phyloP scores from a whole-genome alignment of 257 asterid genomes.

The Dorcoceras hygrometricum region DNA sequence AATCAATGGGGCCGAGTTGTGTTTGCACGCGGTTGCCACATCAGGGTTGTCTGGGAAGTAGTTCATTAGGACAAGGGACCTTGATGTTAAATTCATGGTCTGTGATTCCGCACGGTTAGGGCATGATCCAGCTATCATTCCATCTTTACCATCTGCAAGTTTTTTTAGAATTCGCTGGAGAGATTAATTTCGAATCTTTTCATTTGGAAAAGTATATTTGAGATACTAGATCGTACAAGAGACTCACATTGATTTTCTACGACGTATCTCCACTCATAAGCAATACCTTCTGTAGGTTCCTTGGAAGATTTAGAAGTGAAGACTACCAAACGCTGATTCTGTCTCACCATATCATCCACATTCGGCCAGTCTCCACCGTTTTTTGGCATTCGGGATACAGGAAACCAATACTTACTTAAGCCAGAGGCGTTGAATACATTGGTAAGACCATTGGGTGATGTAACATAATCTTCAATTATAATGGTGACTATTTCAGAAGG shows the following conservation, averaged over 20 bases:
- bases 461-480: conserved; percentile 80
- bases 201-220: neutral
- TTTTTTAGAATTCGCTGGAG: conserved; percentile 21
- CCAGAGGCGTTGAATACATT: conserved; percentile 74
- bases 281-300: conserved; percentile 84
- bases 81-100: conserved; percentile 60
- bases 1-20: conserved; percentile 71
- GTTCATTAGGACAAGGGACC: conserved; percentile 83
- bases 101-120: conserved; percentile 82
- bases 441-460: conserved; percentile 67
- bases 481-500: conserved; percentile 87
- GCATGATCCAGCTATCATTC: conserved; percentile 72
- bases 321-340: conserved; percentile 83
- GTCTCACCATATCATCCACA: conserved; percentile 73
- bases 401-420: conserved; percentile 71
- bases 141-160: conserved; percentile 83
- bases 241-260: conserved; percentile 89
- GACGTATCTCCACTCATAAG: conserved; percentile 77
- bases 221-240: neutral
- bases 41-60: conserved; percentile 76
- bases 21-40: conserved; percentile 65
- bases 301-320: conserved; percentile 81
- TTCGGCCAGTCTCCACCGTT: conserved; percentile 87
- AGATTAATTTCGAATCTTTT: conserved; percentile 15
- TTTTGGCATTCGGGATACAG: conserved; percentile 77